Evolutionary conservation across 1,284 basidiomycete species (phyloP), one percentile per base, ranked within the genome.

Genomic region (Puccinia hordei): DNA sequence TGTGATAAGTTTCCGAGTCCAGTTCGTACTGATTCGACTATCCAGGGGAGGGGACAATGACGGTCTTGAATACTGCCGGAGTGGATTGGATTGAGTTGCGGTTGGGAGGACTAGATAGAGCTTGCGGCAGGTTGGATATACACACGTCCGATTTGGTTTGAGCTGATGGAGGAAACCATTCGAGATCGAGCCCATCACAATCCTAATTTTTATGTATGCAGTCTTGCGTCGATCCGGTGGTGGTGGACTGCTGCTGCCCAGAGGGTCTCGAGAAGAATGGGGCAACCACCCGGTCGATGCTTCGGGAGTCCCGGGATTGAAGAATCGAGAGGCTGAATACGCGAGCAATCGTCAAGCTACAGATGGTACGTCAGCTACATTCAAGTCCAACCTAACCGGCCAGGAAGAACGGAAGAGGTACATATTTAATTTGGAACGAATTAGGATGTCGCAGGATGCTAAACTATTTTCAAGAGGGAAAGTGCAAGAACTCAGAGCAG

Each of bases 391-490:
- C 38, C 38, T 12, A 4, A 41, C 38, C 4, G 38, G 38, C 4
- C 38, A 41, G 38, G 12, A 41, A 41, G 12, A 6, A 41, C 38
- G 6, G 38, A 41, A 41, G 38, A 4, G 38, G n/a, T n/a, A n/a
- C n/a, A n/a, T n/a, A n/a, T n/a, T 41, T 4, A 12, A 41, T 41
- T 41, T 41, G 46, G 17, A 17, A 49, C 46, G 46, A 49, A 49
- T 8, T 38, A 69, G 12, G 19, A 80, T 80, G 78, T 80, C 78
- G 15, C 78, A 83, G 46, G 85, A 85, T 82, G 85, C 84, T 68
- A 85, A 85, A 81, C 83, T 84, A 77, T 86, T 86, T 81, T 83
- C 84, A 82, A 82, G 84, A 44, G 82, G 84, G 79, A 85, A 84
- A 73, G 85, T 84, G 33, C 83, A 84, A 33, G 85, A 86, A 82